Evolutionary conservation across 2,329 filamentous ascomycete genomes (phyloP), one percentile per base, ranked within the genome.

Genomic region (Fusarium sororula): DNA sequence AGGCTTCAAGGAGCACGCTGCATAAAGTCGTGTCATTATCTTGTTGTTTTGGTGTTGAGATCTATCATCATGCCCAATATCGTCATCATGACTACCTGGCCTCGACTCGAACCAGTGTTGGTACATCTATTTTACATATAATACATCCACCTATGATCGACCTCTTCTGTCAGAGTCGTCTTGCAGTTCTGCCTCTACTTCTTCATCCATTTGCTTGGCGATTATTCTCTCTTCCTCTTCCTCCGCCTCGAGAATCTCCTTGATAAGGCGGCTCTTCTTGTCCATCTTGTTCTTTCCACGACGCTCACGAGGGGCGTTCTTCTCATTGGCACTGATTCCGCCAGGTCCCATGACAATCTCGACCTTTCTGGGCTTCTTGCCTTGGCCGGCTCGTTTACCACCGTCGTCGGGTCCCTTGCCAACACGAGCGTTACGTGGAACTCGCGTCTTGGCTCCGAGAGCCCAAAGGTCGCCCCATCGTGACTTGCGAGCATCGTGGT

Each of bases 391-490:
- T 45, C 86, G 82, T 58, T 87, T 84, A 7, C 85, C 86, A 9
- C 85, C 86, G 44, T 88, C 87, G 35, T 86, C 83, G 0, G 80
- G 78, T 39, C 82, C 83, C 70, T 80, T 81, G 59, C 93, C 93
- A 7, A 93, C 82, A 13, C 91, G 89, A 48, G 93, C 84, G 20
- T 84, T 86, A 53, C 93, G 86, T 5, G 83, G 79, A 8, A 93
- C 88, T 18, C 94, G 88, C 0, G 94, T 97, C 87, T 98, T 98
- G 28, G 95, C 96, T 1, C 96, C 96, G 1, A 98, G 86, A 2
- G 96, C 95, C 96, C 96, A 99, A 15, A 98, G 86, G 81, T 98
- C 96, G 44, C 96, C 96, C 96, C 96, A 98, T 60, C 85, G 85
- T 1, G 92, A 89, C 84, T 99, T 99, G 70, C 96, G 91, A 41